Base-by-base conservation (phyloP, 345 rosid species). In the Moringa oleifera region DNA sequence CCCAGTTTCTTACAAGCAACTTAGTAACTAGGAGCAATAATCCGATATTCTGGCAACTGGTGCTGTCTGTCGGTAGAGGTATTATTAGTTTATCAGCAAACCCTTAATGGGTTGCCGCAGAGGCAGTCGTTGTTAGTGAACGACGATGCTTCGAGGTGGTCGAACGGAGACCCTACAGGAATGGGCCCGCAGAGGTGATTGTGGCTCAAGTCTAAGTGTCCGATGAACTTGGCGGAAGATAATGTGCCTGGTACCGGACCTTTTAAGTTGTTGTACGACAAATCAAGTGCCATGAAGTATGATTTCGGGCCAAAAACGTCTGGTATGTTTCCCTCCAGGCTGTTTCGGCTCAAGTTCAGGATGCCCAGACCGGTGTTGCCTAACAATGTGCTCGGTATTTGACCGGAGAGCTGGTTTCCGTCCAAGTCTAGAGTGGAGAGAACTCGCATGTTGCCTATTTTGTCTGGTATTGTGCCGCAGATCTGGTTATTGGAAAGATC, bases 141-240 rank as follows among this genome's bases (percentile, higher is more conserved):
- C 28, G 98, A 92, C 19, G 96, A 61, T 25, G 80, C 81, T 56
- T 83, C 94, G 0, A 86, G 79, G 59, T 75, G 90, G 60, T 84
- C 94, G 59, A 93, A 93, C 17, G 98, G 97, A 54, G 79, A 66
- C 10, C 98, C 98, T 0, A 41, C 51, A 7, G 98, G 98, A 53
- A 93, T 93, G 13, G 84, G 52, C 51, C 97, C 98, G 64, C 98
- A 93, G 7, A 93, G 85, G 80, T 71, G 90, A 77, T 93, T 93
- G 55, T 90, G 82, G 74, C 98, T 93, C 59, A 93, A 64, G 73
- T 93, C 98, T 56, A 90, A 52, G 65, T 90, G 97, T 0, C 98
- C 97, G 51, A 93, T 66, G 63, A 71, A 93, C 20, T 68, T 71
- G 0, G 89, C 78, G 57, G 89, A 79, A 7, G 87, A 71, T 20